Percentiles rank a stretch among this genome's conserved stretches.
These are phyloP conservation scores for Lasiodiplodia hormozganensis DNA, from an alignment of 2,329 filamentous ascomycete species.

Conservation along the genomic window DNA sequence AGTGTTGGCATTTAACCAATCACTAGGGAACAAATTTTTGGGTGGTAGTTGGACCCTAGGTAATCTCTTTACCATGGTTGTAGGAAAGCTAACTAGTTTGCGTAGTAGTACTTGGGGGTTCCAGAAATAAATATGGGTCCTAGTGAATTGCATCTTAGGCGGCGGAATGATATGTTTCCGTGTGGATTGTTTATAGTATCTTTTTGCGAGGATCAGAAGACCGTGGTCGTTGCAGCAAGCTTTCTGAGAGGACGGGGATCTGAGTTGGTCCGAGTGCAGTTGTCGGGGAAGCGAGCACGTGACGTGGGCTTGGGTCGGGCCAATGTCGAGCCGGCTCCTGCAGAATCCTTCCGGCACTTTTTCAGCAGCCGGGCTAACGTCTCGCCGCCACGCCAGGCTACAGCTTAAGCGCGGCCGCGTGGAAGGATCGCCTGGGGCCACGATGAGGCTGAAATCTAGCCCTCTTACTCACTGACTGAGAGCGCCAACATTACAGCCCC, in stretches of 20 bases:
- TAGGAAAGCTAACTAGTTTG: no score
- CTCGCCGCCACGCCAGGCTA: not conserved
- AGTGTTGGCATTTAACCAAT: no score
- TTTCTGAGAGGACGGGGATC: not conserved
- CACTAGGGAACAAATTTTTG: no score
- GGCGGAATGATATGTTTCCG: no score
- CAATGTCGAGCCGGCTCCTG: not conserved
- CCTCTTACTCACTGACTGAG: not conserved
- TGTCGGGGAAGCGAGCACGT: not conserved
- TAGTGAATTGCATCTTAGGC: no score
- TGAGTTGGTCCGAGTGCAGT: not conserved
- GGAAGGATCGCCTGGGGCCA: not conserved
- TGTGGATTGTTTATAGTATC: no score
- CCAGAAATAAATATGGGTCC: no score
- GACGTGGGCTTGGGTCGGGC: not conserved
- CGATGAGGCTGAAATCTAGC: not conserved
- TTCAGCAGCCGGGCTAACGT: not conserved
- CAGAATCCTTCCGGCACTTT: not conserved
- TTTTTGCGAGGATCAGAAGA: no score
- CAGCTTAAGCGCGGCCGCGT: not conserved
- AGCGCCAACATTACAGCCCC: not conserved
- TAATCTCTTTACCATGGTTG: no score
- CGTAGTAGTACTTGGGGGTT: no score
- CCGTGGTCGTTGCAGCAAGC: no score
- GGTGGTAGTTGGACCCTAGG: no score